Evolutionary conservation across 2,329 filamentous ascomycete species (phyloP), one percentile per base, ranked within the genome.

Genomic region (Sarocladiaceae sp.): DNA sequence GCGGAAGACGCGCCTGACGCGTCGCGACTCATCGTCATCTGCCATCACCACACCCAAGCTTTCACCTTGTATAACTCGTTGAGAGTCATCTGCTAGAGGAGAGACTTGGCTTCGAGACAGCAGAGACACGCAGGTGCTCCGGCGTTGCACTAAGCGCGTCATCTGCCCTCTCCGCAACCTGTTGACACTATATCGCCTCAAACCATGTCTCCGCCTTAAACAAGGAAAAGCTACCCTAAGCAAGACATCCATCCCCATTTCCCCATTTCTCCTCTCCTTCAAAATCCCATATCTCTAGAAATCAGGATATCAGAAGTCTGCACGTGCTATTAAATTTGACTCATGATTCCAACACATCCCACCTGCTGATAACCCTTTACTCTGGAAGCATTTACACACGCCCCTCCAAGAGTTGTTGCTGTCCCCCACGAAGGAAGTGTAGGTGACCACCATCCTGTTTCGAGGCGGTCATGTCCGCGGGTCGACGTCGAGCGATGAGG

Each of bases 391-490:
- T 6, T 23, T 8, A 4, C 23, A 26, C 40, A 44, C 40, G 23
- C 40, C 20, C 40, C 40, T 20, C 17, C 37, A 10, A 23, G 8
- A 17, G 8, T 40, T 7, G 4, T 40, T 23, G 17, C 10, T 15
- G 22, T 26, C 35, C 35, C n/a, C n/a, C n/a, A n/a, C n/a, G 8
- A 36, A n/a, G 7, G 33, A n/a, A n/a, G 12, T 12, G 18, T 12
- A 17, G 5, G 15, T 5, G 5, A 36, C 33, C 33, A 36, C 33
- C 33, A 36, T 36, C 33, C 33, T 36, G 8, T 36, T 36, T n/a
- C 33, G 28, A 48, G 44, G 44, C 44, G 44, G 44, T 48, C 26
- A 48, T 48, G 28, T 28, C 28, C 44, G 44, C 4, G 8, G 17
- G 12, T 20, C 37, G 37, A 20, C 22, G 12, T 42, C 37, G 18